phyloP scores from a whole-genome alignment of 129 eudicot genomes.

The Centrapalus pauciflorus region DNA sequence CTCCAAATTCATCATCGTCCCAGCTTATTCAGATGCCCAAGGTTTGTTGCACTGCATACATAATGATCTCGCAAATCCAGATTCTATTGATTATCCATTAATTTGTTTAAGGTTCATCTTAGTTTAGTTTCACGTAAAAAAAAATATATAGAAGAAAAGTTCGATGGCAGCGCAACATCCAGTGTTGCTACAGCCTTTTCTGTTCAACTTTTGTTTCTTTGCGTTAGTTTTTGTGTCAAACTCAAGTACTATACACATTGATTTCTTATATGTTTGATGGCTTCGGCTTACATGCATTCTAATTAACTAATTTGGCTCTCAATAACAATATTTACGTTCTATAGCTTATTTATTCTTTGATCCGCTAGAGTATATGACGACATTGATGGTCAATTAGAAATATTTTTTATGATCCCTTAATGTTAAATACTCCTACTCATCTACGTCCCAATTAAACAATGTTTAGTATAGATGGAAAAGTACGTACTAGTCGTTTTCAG shows the following conservation, averaged over 20 bases:
- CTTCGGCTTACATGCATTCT: no score
- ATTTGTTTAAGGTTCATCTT: background rate
- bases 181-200: background rate
- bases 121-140: background rate
- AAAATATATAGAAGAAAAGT: background rate
- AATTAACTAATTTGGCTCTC: no score
- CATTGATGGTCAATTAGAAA: no score
- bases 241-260: background rate
- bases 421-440: no score
- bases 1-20: background rate
- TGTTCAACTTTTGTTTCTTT: background rate
- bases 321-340: no score
- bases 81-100: background rate
- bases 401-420: no score
- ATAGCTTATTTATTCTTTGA: no score
- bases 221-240: background rate
- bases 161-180: background rate
- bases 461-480: no score
- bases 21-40: conserved; percentile 23
- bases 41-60: conserved; percentile 22
- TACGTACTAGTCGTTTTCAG: no score
- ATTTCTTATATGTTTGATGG: background rate
- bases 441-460: no score
- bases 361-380: no score
- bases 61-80: background rate